Base-by-base conservation (phyloP, 306 rosid species). In the Castanospermum australe region DNA sequence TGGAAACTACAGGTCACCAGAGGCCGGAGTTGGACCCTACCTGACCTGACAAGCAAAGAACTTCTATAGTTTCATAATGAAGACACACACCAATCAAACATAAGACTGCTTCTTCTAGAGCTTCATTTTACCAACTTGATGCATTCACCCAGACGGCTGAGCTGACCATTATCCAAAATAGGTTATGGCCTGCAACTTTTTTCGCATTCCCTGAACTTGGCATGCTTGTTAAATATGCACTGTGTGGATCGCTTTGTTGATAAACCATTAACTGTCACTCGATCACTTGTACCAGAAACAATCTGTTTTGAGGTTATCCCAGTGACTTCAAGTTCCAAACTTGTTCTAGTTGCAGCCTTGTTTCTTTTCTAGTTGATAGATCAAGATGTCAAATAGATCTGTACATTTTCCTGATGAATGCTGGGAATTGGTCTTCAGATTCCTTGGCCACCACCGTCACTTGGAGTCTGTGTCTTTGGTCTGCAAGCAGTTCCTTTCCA, bases 401-500 rank as follows among this genome's bases (percentile, higher is more conserved):
- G 39, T 39, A 44, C 62, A 81, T 73, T 78, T 82, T 56, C 82
- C 89, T 5, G 84, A 74, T 33, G 92, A 88, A 71, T 94, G 97
- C 83, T 94, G 92, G 97, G 93, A 89, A 84, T 39, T 44, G 70
- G 60, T 94, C 5, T 74, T 92, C 63, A 51, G 45, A 50, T 84
- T 80, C 71, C 76, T 86, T 18, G 87, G 50, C 36, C 79, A 84
- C 18, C 35, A n/a, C 47, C 84, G 62, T 59, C 66, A 82, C 54
- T 75, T 76, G n/a, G 85, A 88, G 15, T 63, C 91, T 12, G 68
- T 89, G 13, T 94, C 98, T 71, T 55, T 78, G 61, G 94, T 88
- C 80, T 85, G 89, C 91, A 90, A 83, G 85, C 84, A 71, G 35
- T 94, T 94, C 86, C 84, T 85, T 54, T 77, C 85, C 1, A 80